Evolutionary conservation across 306 rosid genomes (phyloP).

Genomic region (Ormosia semicastrata): DNA sequence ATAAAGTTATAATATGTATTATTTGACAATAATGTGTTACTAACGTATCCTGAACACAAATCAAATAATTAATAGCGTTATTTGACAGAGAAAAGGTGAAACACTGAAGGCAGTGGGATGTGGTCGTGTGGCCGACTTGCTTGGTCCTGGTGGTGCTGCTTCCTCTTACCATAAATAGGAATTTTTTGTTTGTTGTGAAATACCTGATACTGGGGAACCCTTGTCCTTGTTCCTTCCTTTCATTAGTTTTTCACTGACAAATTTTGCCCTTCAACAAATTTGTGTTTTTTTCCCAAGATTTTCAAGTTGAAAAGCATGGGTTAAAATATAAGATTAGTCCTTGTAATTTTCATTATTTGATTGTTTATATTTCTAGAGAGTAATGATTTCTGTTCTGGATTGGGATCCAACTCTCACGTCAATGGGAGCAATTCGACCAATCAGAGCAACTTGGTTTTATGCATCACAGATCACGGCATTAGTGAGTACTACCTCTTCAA

Average conservation of each 20-base stretch:
- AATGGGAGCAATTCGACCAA: too few species aligned
- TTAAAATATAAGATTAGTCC: too few species aligned
- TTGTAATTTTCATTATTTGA: too few species aligned
- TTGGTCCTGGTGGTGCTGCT: neutral
- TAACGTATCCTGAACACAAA: neutral
- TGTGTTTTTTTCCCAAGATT: too few species aligned
- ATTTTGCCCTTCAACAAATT: neutral
- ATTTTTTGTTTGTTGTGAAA: neutral
- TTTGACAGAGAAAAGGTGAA: constrained; percentile 15
- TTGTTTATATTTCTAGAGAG: too few species aligned
- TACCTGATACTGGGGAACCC: neutral
- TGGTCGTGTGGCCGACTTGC: constrained; percentile 32
- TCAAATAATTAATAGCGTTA: neutral
- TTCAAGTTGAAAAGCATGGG: too few species aligned
- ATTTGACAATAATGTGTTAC: neutral
- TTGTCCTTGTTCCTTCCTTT: neutral
- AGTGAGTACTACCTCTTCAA: too few species aligned
- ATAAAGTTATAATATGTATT: neutral
- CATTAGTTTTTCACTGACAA: neutral
- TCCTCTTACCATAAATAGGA: constrained; percentile 22
- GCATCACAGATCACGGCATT: too few species aligned
- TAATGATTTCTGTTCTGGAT: too few species aligned
- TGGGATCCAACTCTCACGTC: too few species aligned
- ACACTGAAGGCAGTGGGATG: constrained; percentile 25
- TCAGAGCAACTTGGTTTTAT: too few species aligned